Evolutionary conservation across 805 yeast genomes (phyloP).

Genomic region (Saccharomycopsis fermentans): DNA sequence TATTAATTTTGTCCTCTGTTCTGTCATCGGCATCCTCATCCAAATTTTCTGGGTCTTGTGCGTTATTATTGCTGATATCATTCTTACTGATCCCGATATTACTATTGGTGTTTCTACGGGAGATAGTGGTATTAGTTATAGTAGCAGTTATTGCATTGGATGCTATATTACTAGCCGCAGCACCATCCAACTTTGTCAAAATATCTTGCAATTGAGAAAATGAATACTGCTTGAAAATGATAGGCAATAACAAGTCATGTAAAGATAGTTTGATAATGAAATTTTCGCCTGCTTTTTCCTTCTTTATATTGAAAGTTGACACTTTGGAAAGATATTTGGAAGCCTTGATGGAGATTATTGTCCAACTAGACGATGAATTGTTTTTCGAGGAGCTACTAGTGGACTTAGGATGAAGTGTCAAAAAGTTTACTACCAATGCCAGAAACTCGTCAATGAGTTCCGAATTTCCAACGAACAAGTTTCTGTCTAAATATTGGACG

Average conservation of each 20-base stretch:
- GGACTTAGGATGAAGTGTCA: conserved; percentile 19
- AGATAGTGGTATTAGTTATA: not conserved
- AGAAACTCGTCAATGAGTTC: conserved; percentile 41
- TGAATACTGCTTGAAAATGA: conserved; percentile 3
- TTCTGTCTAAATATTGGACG: conserved; percentile 46
- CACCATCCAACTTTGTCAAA: conserved; percentile 2
- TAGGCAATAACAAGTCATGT: conserved; percentile 6
- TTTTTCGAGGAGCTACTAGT: not conserved
- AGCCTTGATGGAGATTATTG: conserved; percentile 18
- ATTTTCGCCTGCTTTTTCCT: not conserved
- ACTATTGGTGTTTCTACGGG: not conserved
- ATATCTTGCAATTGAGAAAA: conserved; percentile 2
- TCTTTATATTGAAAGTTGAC: conserved; percentile 6
- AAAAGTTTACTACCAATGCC: conserved; percentile 27
- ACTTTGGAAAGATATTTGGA: conserved; percentile 22
- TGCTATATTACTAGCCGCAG: not conserved
- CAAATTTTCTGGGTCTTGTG: not conserved
- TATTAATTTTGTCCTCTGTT: conserved; percentile 14
- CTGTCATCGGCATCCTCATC: not conserved
- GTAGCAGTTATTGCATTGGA: not conserved
- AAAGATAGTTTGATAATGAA: conserved; percentile 1
- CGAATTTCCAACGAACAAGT: conserved; percentile 56
- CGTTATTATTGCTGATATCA: not conserved
- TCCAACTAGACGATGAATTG: conserved; percentile 10
- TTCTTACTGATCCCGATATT: not conserved